Conservation (phyloP, 768 basidiomycete species). For the Naganishia onofrii region DNA sequence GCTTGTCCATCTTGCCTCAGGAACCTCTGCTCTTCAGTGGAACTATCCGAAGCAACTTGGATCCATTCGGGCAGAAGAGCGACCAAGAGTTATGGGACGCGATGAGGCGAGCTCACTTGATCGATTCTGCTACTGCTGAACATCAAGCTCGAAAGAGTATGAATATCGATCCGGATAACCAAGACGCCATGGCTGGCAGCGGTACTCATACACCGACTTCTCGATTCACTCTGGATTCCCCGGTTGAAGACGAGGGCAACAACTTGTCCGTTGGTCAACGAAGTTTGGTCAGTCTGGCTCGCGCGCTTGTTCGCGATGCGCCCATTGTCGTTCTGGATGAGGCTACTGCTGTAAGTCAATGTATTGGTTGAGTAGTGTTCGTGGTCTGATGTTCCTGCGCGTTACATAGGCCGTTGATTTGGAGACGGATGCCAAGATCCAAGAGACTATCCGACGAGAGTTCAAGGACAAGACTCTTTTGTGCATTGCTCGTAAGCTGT, state of each 20-base stretch:
- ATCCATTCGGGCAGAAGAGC: slow-evolving; percentile 72
- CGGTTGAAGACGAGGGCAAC: slow-evolving; percentile 79
- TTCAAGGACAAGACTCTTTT: slow-evolving; percentile 81
- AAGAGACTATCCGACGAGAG: slow-evolving; percentile 80
- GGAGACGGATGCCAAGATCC: slow-evolving; percentile 86
- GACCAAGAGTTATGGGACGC: slow-evolving; percentile 73
- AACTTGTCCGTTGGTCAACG: slow-evolving; percentile 76
- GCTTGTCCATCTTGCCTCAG: slow-evolving; percentile 67
- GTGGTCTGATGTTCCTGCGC: slow-evolving; percentile 5
- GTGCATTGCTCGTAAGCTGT: slow-evolving; percentile 77
- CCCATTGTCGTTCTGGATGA: slow-evolving; percentile 70
- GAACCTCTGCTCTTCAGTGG: slow-evolving; percentile 58
- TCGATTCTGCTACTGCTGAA: slow-evolving; percentile 52
- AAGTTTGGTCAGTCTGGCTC: slow-evolving; percentile 78
- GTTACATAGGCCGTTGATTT: slow-evolving; percentile 56
- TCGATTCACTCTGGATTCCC: slow-evolving; percentile 76
- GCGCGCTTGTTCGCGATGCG: slow-evolving; percentile 81
- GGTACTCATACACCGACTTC: slow-evolving; percentile 34
- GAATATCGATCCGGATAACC: slow-evolving; percentile 18
- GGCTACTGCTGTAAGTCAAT: slow-evolving; percentile 78
- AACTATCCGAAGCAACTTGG: slow-evolving; percentile 73
- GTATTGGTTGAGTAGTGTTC: slow-evolving; percentile 22
- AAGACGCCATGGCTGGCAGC: not conserved
- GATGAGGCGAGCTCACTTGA: slow-evolving; percentile 75
- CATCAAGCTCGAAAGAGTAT: slow-evolving; percentile 25